Base-by-base conservation (phyloP, 257 asterid genomes). In the Solanum dulcamara region DNA sequence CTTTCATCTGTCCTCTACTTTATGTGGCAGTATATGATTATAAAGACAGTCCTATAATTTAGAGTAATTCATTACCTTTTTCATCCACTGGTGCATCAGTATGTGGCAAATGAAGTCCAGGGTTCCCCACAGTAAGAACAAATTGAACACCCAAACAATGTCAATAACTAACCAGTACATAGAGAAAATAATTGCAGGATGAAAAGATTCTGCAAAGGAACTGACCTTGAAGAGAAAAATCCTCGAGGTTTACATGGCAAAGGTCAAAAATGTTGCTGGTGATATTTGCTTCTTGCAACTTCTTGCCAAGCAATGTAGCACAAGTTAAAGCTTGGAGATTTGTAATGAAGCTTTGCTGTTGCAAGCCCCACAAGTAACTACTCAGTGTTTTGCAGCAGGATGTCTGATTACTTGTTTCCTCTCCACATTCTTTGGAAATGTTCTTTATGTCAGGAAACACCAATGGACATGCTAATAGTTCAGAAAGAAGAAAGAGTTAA, bases 181-280 rank as follows among this genome's bases (percentile, higher is more conserved):
- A 48, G 26, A 48, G 64, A 48, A 77, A 48, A 28, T 77, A 22
- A 28, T 82, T 44, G 40, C 85, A 38, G 57, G 40, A 10, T 7
- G 37, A 83, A 68, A 59, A 6, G 10, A n/a, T 37, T 14, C 28
- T 42, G 57, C 6, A 74, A 33, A 79, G 33, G 40, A 17, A 40
- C 77, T 67, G 28, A 89, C 91, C 91, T 85, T 89, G 91, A 68
- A 85, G 44, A 82, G 89, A 87, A 68, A 89, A 89, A 80, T 89
- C 91, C 82, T 83, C 79, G 86, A 89, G 88, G 50, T 89, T 46
- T 66, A 85, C 81, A 20, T 77, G 50, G 77, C 91, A 87, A 15
- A 87, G 88, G 17, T 83, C 79, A 80, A 75, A 87, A 24, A 89
- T 22, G 64, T 87, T 80, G 30, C 79, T 85, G 10, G 50, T 53